Percentiles rank a stretch among this genome's conserved stretches.
phyloP scores from a whole-genome alignment of 1,139 yeast genomes.

The Meyerozyma elateridarum region DNA sequence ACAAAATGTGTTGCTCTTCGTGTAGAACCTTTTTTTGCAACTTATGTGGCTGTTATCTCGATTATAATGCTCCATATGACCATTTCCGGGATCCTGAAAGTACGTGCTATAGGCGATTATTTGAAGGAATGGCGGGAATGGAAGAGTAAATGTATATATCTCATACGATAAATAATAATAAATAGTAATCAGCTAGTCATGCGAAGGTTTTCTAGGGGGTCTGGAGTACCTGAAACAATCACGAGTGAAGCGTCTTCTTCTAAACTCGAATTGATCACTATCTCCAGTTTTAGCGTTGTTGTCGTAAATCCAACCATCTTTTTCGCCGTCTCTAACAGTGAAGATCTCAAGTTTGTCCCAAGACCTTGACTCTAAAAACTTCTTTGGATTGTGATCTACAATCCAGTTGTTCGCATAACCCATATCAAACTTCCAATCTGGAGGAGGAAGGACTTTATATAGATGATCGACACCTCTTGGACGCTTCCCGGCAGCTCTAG shows the following conservation, averaged over 20 bases:
- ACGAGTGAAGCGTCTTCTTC: conserved; percentile 54
- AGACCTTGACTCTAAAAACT: conserved; percentile 51
- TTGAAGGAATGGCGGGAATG: conserved; percentile 50
- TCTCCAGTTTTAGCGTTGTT: conserved; percentile 19
- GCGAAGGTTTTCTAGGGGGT: conserved; percentile 29
- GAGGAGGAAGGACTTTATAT: conserved; percentile 60
- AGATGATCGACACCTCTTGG: conserved; percentile 65
- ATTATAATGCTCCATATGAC: conserved; percentile 43
- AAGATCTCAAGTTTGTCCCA: conserved; percentile 20
- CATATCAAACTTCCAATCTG: conserved; percentile 67
- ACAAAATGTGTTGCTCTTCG: conserved; percentile 56
- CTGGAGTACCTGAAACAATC: conserved; percentile 43
- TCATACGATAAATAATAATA: background rate
- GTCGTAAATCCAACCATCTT: conserved; percentile 43
- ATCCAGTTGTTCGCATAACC: conserved; percentile 60
- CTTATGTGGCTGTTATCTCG: conserved; percentile 45
- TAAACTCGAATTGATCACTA: conserved; percentile 34
- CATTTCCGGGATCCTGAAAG: conserved; percentile 45
- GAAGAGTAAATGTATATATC: conserved; percentile 11
- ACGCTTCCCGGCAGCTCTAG: conserved; percentile 49
- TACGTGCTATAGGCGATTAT: conserved; percentile 48
- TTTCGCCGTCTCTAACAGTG: conserved; percentile 32
- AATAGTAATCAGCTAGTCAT: conserved; percentile 2
- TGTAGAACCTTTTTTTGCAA: conserved; percentile 54
- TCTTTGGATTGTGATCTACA: conserved; percentile 48